A percentile compares a stretch with the other conserved stretches of the same genome.
phyloP scores from a whole-genome alignment of 768 basidiomycete species.

The Symmetrospora coprosmae region DNA sequence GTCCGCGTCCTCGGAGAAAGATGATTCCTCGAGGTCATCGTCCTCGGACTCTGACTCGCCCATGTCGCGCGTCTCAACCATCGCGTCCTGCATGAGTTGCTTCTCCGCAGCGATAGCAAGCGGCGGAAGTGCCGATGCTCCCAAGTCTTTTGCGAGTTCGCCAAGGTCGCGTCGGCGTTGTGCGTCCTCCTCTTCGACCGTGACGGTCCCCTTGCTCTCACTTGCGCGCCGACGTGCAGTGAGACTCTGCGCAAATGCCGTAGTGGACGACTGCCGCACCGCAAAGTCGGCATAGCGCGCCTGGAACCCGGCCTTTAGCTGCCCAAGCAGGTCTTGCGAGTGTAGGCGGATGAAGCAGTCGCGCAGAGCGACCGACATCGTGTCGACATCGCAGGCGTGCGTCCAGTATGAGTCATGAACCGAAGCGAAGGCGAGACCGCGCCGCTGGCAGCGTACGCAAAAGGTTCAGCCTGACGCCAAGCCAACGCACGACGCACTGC shows the following conservation, averaged over 20 bases:
- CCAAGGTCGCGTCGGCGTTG: background rate
- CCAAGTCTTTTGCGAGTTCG: background rate
- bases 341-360: slow-evolving; percentile 88
- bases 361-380: slow-evolving; percentile 77
- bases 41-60: background rate
- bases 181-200: background rate
- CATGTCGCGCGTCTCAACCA: background rate
- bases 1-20: background rate
- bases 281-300: background rate
- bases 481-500: background rate
- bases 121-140: slow-evolving; percentile 7
- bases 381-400: slow-evolving; percentile 69
- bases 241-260: background rate
- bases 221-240: background rate
- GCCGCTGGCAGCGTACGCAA: slow-evolving; percentile 43
- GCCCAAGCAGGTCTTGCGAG: slow-evolving; percentile 63
- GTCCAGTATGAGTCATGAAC: slow-evolving; percentile 99
- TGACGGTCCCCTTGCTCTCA: background rate
- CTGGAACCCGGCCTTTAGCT: slow-evolving; percentile 39
- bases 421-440: slow-evolving; percentile 69
- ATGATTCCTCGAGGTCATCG: background rate
- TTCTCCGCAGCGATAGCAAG: slow-evolving; percentile 10
- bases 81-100: slow-evolving; percentile 4
- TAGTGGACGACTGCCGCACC: background rate
- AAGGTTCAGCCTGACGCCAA: too few species aligned